A percentile compares a stretch with the other conserved stretches of the same genome.
phyloP scores from a whole-genome alignment of 1,284 basidiomycete genomes.

The Tilletia caries region DNA sequence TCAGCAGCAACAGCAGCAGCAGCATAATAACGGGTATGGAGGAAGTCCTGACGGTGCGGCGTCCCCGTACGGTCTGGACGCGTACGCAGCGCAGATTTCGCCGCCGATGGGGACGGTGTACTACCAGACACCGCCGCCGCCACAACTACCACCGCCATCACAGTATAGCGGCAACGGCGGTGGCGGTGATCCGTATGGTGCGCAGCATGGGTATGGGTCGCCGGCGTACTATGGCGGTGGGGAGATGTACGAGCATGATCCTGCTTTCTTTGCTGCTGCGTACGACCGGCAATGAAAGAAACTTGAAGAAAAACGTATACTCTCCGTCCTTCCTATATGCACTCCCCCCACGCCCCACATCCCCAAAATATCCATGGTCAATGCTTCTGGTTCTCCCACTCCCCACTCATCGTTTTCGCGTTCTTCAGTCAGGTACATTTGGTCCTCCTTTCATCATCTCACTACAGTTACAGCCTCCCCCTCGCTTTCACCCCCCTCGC shows the following conservation, averaged over 20 bases:
- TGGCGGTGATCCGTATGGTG: neutral
- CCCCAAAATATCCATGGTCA: no score
- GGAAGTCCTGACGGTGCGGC: neutral
- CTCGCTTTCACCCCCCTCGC: no score
- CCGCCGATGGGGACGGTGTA: slow-evolving; percentile 8
- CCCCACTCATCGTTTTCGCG: no score
- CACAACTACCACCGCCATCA: no score
- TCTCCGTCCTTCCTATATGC: no score
- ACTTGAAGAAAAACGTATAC: neutral
- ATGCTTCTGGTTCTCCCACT: no score
- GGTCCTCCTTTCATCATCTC: no score
- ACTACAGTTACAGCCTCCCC: no score
- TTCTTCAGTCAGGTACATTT: no score
- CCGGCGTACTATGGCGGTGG: slow-evolving; percentile 1
- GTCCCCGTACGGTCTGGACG: slow-evolving; percentile 1
- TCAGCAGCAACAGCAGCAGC: no score
- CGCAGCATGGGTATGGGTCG: neutral
- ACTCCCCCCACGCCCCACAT: no score
- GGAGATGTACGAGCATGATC: slow-evolving; percentile 5
- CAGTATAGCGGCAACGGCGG: neutral
- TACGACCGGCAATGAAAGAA: neutral
- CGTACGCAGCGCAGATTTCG: slow-evolving; percentile 6
- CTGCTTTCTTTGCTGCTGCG: slow-evolving; percentile 1
- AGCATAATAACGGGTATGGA: neutral
- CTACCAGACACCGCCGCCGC: neutral